A percentile compares a stretch with the other conserved stretches of the same genome.
These are phyloP conservation scores for Wickerhamiella parazyma DNA, from an alignment of 805 yeast species.

Conservation along the genomic window DNA sequence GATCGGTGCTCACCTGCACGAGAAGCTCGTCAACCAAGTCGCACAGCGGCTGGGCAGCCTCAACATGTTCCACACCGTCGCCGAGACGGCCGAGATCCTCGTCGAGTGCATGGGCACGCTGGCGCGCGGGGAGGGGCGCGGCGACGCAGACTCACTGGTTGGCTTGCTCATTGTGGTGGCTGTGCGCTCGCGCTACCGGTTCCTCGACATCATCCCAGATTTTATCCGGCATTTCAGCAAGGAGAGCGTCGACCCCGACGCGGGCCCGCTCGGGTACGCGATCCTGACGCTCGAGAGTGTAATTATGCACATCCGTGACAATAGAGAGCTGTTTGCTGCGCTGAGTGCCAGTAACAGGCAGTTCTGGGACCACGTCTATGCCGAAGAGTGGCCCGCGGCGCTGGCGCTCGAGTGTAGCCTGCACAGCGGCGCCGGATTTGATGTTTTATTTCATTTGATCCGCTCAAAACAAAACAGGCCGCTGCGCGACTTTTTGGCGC, in stretches of 20 bases:
- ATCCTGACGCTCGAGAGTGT: constrained; percentile 78
- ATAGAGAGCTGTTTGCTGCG: constrained; percentile 27
- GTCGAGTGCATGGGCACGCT: not conserved
- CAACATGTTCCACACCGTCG: constrained; percentile 22
- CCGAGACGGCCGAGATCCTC: not conserved
- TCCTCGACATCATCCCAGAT: constrained; percentile 12
- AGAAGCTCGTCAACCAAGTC: constrained; percentile 32
- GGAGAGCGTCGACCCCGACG: constrained; percentile 29
- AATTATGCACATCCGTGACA: constrained; percentile 43
- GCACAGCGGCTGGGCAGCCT: constrained; percentile 40
- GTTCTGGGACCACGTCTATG: constrained; percentile 42
- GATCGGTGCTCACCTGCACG: constrained; percentile 22
- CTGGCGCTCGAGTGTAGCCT: not conserved
- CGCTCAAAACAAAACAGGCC: constrained; percentile 33
- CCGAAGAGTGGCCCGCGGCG: not conserved
- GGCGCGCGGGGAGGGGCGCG: constrained; percentile 14
- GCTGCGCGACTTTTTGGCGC: constrained; percentile 26
- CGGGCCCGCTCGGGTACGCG: constrained; percentile 62
- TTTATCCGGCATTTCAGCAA: constrained; percentile 7
- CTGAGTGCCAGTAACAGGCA: constrained; percentile 36
- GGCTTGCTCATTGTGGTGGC: constrained; percentile 62
- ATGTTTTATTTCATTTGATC: constrained; percentile 46
- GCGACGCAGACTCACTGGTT: constrained; percentile 74
- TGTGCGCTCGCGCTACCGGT: constrained; percentile 34
- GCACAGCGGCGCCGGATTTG: not conserved